phyloP scores from a whole-genome alignment of 2,329 filamentous ascomycete species.

The Xenoacremonium recifei region DNA sequence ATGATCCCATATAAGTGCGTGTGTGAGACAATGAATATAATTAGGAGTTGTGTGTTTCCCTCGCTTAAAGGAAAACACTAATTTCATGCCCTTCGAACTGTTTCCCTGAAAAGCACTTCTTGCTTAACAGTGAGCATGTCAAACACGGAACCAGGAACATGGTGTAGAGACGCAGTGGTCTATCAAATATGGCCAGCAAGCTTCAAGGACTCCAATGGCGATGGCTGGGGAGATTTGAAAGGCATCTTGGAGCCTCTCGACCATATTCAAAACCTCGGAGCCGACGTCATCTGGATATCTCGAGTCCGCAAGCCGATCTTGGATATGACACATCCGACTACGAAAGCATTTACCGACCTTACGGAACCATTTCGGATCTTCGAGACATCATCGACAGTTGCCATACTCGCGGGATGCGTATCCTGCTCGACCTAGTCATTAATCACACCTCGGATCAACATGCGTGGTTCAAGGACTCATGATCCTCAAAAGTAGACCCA shows the following conservation, averaged over 20 bases:
- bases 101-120: too few relatives aligned
- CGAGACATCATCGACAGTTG: conserved; percentile 58
- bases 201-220: conserved; percentile 55
- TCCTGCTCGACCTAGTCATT: conserved; percentile 73
- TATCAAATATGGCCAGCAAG: conserved; percentile 52
- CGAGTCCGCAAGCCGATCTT: conserved; percentile 65
- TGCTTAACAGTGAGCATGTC: neutral
- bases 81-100: too few relatives aligned
- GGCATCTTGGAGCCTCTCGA: conserved; percentile 61
- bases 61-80: too few relatives aligned
- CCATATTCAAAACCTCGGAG: conserved; percentile 59
- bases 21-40: too few relatives aligned
- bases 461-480: conserved; percentile 60
- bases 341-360: conserved; percentile 60
- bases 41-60: too few relatives aligned
- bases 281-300: conserved; percentile 65
- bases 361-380: conserved; percentile 66
- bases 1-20: too few relatives aligned
- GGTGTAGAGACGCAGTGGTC: conserved; percentile 54
- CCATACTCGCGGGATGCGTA: conserved; percentile 61
- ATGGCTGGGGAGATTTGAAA: conserved; percentile 60
- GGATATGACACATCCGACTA: conserved; percentile 72
- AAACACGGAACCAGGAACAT: too few relatives aligned
- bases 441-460: conserved; percentile 63
- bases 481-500: conserved; percentile 54